These are phyloP conservation scores for Cladosporium sp. DNA, from an alignment of 2,329 filamentous ascomycete genomes.

Conservation along the genomic window DNA sequence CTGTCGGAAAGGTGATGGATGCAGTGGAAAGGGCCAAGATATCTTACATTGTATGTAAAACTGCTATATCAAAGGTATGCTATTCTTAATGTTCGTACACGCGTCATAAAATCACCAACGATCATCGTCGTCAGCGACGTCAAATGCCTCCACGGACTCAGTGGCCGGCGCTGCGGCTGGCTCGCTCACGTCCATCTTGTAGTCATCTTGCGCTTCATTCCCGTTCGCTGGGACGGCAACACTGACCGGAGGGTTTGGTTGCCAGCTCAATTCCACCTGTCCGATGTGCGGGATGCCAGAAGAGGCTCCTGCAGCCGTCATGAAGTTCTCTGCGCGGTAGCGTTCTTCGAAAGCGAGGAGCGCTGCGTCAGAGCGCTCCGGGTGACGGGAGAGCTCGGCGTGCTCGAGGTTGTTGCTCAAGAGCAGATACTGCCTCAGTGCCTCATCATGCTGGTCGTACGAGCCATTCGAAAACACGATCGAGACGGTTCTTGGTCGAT, in stretches of 20 bases:
- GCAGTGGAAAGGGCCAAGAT: too few species aligned
- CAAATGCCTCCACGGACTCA: constrained; percentile 12
- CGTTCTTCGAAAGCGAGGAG: constrained; percentile 42
- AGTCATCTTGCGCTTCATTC: constrained; percentile 6
- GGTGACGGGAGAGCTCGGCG: constrained; percentile 35
- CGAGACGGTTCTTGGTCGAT: constrained; percentile 64
- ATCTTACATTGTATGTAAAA: too few species aligned
- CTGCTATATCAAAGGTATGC: too few species aligned
- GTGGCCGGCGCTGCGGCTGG: constrained; percentile 3
- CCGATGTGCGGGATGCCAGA: constrained; percentile 56
- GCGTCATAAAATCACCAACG: constrained; percentile 15
- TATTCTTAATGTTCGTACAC: neutral
- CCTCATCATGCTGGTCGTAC: constrained; percentile 64
- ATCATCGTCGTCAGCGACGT: constrained; percentile 23
- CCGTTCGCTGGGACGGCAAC: neutral
- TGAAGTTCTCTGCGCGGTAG: constrained; percentile 59
- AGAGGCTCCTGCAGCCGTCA: constrained; percentile 21
- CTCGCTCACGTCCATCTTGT: constrained; percentile 14
- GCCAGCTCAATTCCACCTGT: constrained; percentile 63
- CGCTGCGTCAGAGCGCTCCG: constrained; percentile 33
- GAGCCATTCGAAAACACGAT: constrained; percentile 51
- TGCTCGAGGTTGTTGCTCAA: constrained; percentile 34
- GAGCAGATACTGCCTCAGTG: constrained; percentile 65
- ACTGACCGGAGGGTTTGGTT: constrained; percentile 12
- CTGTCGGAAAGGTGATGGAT: too few species aligned